Base-by-base conservation (phyloP, 1,284 basidiomycete species). In the Ustilago crameri region DNA sequence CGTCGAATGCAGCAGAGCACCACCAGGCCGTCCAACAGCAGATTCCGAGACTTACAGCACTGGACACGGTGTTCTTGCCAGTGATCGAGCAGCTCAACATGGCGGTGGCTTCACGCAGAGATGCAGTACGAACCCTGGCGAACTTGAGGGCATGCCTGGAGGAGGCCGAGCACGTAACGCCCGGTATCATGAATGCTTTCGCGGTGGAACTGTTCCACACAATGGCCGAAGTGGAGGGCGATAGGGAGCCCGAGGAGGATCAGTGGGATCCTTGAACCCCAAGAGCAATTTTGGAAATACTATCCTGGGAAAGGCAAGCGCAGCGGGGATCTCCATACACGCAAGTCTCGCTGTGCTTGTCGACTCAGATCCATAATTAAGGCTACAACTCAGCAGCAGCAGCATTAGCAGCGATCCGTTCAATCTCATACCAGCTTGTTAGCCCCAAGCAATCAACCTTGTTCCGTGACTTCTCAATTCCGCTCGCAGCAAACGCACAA, bases 171-270 rank as follows among this genome's bases (percentile, higher is more conserved):
- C 48, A 58, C 47, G 65, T 78, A n/a, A 79, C 77, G 17, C 75
- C 77, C 1, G 78, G 78, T 26, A 68, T 80, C 38, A 76, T 74
- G 73, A 78, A 79, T 46, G 78, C 78, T 7, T 77, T 80, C 61
- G 76, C 76, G 3, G 69, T 75, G n/a, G 78, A 80, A 49, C 44
- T 80, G 26, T 80, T 77, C 60, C 77, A 79, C 35, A 72, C 71
- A 14, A 78, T 80, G 74, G 71, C 70, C 34, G 74, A 74, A 42
- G 66, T 68, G 8, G 74, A 70, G 32, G 66, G 71, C 20, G 71
- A 74, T 40, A 27, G 66, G 8, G 64, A 67, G 49, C 59, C 52
- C 14, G 75, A 74, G 30, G 65, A 72, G 24, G 75, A 67, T 43
- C 59, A 72, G 45, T 72, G 63, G 63, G 63, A 72, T 49, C 35